Base-by-base conservation (phyloP, 352 stramenopile genomes). In the Globisporangium uncinulatum region DNA sequence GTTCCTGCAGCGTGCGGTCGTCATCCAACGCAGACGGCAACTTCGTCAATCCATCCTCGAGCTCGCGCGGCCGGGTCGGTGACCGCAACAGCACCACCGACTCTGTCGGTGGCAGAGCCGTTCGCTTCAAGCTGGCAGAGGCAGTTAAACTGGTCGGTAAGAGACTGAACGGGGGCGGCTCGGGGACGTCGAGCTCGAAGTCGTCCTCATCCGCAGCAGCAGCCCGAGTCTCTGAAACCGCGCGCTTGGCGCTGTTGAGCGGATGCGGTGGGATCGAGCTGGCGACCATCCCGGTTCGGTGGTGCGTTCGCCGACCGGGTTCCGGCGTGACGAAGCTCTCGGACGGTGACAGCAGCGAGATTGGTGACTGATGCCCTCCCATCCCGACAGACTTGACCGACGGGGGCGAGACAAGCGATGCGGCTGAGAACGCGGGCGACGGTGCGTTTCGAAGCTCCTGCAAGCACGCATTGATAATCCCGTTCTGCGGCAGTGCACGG, bases 381-480 rank as follows among this genome's bases (percentile, higher is more conserved):
- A 51, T 13, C 24, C 56, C n/a, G 20, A 42, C n/a, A 34, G 29
- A 57, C 17, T 36, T 52, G n/a, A 62, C 39, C 14, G 56, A 52
- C 48, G 48, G 56, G 3, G 56, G 48, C 4, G 56, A 62, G 19
- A 62, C 41, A n/a, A 56, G 11, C 20, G 56, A 62, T 0, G 56
- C n/a, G 3, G 36, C 37, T 13, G 42, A 58, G 13, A 41, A 50
- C 15, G 39, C 49, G 11, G 49, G 43, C 19, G 39, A 61, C 46
- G 41, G 39, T n/a, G 53, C 39, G 11, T 66, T 59, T 13, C 70
- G 62, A 45, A 89, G 41, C 48, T 84, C 54, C 13, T 87, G 59
- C 8, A 93, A 59, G 65, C 78, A 91, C 3, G 80, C 69, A 31
- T 61, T 71, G 50, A 93, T 86, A 24, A 93, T 75, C 4, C 83